These are phyloP conservation scores for Digitaria exilis DNA, from an alignment of 202 grass and related monocot species.

Conservation along the genomic window DNA sequence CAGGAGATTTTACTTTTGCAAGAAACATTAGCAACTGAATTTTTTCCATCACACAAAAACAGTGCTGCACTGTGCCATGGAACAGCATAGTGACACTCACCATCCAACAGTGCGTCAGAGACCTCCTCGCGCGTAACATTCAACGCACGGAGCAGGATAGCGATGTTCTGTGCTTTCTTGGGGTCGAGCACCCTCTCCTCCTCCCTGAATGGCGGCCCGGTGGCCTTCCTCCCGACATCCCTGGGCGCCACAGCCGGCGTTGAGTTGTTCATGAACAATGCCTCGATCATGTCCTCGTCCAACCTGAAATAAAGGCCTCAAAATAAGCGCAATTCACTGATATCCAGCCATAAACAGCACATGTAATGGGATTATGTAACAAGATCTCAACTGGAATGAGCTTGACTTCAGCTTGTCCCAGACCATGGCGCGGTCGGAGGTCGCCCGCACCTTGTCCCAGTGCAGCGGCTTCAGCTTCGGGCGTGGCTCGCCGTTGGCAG, in stretches of 20 bases:
- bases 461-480: conserved; percentile 93
- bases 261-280: conserved; percentile 90
- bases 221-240: conserved; percentile 61
- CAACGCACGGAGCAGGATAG: too few relatives aligned
- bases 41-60: too few relatives aligned
- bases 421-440: conserved; percentile 90
- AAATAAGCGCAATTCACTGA: conserved; percentile 39
- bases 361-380: neutral
- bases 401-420: conserved; percentile 98
- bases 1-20: too few relatives aligned
- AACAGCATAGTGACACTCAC: too few relatives aligned
- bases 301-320: conserved; percentile 54
- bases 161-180: too few relatives aligned
- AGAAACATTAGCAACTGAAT: too few relatives aligned
- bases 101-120: too few relatives aligned
- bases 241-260: conserved; percentile 47
- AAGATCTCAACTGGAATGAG: conserved; percentile 88
- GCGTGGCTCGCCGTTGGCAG: conserved; percentile 48
- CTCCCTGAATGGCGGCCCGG: conserved; percentile 54
- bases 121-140: too few relatives aligned
- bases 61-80: too few relatives aligned
- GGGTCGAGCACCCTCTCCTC: conserved; percentile 99
- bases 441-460: conserved; percentile 95
- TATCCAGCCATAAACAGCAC: neutral
- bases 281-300: conserved; percentile 95